Evolutionary conservation across 1,139 yeast species (phyloP).

Genomic region (Sugiyamaella grinbergsii): DNA sequence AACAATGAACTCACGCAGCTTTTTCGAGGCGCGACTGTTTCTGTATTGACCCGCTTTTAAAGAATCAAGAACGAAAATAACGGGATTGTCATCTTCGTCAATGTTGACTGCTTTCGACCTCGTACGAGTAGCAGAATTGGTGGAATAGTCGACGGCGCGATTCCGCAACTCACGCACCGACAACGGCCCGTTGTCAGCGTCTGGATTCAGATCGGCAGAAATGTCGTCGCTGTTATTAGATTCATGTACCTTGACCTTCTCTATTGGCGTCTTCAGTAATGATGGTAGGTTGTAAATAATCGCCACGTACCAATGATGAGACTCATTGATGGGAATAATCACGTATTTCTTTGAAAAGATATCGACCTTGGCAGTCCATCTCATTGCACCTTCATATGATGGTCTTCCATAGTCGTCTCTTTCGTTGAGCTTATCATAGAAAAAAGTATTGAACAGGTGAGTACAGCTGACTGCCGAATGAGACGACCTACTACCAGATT

Average conservation of each 20-base stretch:
- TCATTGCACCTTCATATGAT: slow-evolving; percentile 54
- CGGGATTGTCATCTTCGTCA: slow-evolving; percentile 42
- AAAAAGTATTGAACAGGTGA: slow-evolving; percentile 79
- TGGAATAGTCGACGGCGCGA: slow-evolving; percentile 2
- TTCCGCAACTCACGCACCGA: slow-evolving; percentile 19
- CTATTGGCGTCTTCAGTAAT: slow-evolving; percentile 23
- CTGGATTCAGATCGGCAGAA: background rate
- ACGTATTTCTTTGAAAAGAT: slow-evolving; percentile 62
- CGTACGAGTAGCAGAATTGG: slow-evolving; percentile 13
- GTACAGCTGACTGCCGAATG: slow-evolving; percentile 42
- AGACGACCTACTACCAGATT: background rate
- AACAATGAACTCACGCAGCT: slow-evolving; percentile 64
- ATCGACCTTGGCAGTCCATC: slow-evolving; percentile 79
- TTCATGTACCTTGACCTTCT: background rate
- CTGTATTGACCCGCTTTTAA: slow-evolving; percentile 52
- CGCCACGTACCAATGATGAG: slow-evolving; percentile 84
- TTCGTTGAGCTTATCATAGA: slow-evolving; percentile 62
- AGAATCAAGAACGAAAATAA: slow-evolving; percentile 78
- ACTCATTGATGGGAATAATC: slow-evolving; percentile 80
- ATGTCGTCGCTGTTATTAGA: background rate
- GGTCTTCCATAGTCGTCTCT: slow-evolving; percentile 35
- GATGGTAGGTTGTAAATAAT: slow-evolving; percentile 37
- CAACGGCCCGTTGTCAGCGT: no score
- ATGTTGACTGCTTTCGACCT: slow-evolving; percentile 18
- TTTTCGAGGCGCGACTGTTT: slow-evolving; percentile 48